Percentiles rank a stretch among this genome's conserved stretches.
phyloP scores from a whole-genome alignment of 768 basidiomycete genomes.

The Psilocybe tampanensis region DNA sequence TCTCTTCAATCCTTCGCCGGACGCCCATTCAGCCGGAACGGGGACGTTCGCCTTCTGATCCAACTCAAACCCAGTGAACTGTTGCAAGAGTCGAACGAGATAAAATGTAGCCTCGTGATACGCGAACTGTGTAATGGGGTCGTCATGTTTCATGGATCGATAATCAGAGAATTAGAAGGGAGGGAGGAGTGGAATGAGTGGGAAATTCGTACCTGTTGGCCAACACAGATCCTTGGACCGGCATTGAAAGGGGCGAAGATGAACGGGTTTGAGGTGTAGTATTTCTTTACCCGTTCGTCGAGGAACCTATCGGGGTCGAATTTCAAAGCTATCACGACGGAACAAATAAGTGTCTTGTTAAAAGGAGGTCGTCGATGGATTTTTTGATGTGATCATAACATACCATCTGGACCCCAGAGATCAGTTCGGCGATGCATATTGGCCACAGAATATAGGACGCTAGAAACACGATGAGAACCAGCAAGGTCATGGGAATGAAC shows the following conservation, averaged over 20 bases:
- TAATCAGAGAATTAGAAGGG: no score
- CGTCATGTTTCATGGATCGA: no score
- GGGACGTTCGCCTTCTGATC: conserved; percentile 8
- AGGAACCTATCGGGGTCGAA: conserved; percentile 63
- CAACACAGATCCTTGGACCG: conserved; percentile 38
- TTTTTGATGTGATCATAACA: conserved; percentile 11
- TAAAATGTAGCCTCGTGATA: conserved; percentile 68
- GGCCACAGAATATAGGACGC: conserved; percentile 36
- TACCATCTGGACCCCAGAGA: conserved; percentile 64
- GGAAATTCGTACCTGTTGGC: conserved; percentile 46
- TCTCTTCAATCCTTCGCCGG: conserved; percentile 26
- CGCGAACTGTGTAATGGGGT: no score
- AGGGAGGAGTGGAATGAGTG: no score
- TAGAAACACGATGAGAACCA: background rate
- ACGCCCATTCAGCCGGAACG: conserved; percentile 28
- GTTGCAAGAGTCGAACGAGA: conserved; percentile 53
- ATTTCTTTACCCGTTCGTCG: conserved; percentile 49
- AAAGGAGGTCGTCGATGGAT: background rate
- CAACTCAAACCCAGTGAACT: conserved; percentile 35
- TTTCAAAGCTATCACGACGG: conserved; percentile 33
- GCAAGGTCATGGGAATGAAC: background rate
- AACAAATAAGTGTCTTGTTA: background rate
- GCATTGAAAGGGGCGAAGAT: conserved; percentile 45
- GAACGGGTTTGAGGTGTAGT: conserved; percentile 44
- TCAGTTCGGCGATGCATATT: conserved; percentile 45